A percentile compares a stretch with the other conserved stretches of the same genome.
phyloP scores from a whole-genome alignment of 2,329 filamentous ascomycete species.

The Claviceps humidiphila region DNA sequence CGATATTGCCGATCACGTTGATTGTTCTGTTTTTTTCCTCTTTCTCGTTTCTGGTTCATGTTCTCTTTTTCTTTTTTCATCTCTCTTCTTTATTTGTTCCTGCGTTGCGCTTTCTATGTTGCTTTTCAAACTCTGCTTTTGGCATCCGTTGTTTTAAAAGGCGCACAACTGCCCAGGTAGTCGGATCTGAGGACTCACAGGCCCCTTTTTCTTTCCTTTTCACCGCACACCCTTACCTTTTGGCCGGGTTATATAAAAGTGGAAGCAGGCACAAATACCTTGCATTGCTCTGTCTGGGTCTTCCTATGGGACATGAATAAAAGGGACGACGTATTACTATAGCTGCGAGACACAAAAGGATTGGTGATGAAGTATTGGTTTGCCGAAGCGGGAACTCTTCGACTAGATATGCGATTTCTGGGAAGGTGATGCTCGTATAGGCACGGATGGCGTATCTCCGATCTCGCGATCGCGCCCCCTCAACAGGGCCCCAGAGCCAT shows the following conservation, averaged over 20 bases:
- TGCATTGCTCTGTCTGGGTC: neutral
- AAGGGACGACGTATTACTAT: conserved; percentile 3
- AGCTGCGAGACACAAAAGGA: too few relatives aligned
- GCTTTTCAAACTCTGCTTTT: too few relatives aligned
- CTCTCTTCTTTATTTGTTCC: neutral
- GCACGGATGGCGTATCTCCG: too few relatives aligned
- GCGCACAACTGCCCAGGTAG: neutral
- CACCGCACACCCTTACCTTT: too few relatives aligned
- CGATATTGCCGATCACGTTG: neutral
- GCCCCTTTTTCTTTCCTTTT: neutral
- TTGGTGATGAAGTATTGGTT: too few relatives aligned
- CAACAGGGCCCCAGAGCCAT: too few relatives aligned
- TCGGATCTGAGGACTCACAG: neutral
- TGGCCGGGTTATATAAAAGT: neutral
- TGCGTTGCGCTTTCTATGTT: too few relatives aligned
- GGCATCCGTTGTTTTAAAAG: neutral
- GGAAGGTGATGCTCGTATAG: too few relatives aligned
- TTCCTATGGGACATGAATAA: neutral
- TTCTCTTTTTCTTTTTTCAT: neutral
- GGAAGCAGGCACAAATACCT: neutral
- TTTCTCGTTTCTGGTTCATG: neutral
- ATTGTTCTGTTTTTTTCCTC: neutral
- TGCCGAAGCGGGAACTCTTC: too few relatives aligned
- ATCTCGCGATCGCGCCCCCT: too few relatives aligned
- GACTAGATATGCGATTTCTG: too few relatives aligned